Evolutionary conservation across 805 yeast species (phyloP).

Genomic region (Metschnikowia colocasiae): DNA sequence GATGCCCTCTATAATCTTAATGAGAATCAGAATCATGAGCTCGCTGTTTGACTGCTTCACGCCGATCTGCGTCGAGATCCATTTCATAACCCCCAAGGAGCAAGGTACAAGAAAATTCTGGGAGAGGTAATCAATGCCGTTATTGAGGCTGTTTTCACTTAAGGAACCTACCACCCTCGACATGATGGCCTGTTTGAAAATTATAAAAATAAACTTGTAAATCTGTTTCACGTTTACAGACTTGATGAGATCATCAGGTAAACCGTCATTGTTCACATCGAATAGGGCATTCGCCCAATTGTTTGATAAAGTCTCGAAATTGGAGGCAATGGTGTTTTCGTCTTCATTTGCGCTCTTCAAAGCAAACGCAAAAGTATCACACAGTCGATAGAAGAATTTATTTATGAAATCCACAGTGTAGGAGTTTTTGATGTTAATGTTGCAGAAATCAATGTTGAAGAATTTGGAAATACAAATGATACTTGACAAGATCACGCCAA

Average conservation of each 20-base stretch:
- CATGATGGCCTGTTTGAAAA: conserved; percentile 66
- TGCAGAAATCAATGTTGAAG: conserved; percentile 27
- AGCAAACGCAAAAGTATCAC: conserved; percentile 27
- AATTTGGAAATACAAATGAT: conserved; percentile 24
- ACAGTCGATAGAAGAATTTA: conserved; percentile 30
- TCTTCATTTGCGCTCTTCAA: conserved; percentile 21
- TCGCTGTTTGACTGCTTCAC: conserved; percentile 12
- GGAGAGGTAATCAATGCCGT: conserved; percentile 82
- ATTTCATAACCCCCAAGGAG: conserved; percentile 37
- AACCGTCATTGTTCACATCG: conserved; percentile 62
- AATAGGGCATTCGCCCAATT: conserved; percentile 82
- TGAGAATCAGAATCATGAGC: conserved; percentile 12
- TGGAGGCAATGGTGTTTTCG: conserved; percentile 27
- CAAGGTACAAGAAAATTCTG: conserved; percentile 70
- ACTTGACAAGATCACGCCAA: conserved; percentile 53
- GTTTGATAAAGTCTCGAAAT: conserved; percentile 38
- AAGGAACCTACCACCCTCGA: conserved; percentile 56
- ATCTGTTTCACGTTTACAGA: conserved; percentile 64
- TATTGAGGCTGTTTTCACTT: conserved; percentile 56
- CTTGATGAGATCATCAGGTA: conserved; percentile 77
- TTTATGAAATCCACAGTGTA: conserved; percentile 33
- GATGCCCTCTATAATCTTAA: conserved; percentile 15
- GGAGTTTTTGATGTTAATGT: conserved; percentile 25
- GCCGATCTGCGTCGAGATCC: conserved; percentile 23
- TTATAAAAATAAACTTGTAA: conserved; percentile 63